Conservation (phyloP, 2,329 filamentous ascomycete genomes). For the Penicillium palitans region DNA sequence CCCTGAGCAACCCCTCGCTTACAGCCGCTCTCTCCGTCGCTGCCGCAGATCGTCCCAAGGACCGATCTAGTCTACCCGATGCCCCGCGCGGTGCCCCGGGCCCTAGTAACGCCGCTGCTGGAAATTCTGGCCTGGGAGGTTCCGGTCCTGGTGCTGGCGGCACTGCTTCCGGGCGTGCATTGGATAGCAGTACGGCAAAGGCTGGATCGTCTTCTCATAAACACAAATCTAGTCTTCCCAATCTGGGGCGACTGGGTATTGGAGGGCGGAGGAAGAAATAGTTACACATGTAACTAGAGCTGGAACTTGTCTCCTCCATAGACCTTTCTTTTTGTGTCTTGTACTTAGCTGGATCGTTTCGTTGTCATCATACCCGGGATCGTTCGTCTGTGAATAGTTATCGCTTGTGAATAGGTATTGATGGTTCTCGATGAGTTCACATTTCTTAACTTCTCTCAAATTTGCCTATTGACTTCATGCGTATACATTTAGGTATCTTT, state of each 20-base stretch:
- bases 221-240: conserved; percentile 63
- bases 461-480: background rate
- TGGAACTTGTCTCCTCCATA: background rate
- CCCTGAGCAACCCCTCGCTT: conserved; percentile 41
- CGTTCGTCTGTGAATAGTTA: background rate
- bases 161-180: conserved; percentile 43
- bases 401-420: background rate
- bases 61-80: conserved; percentile 37
- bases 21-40: conserved; percentile 36
- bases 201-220: conserved; percentile 50
- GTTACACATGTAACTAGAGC: conserved; percentile 5
- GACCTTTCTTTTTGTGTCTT: background rate
- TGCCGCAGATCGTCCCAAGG: conserved; percentile 30
- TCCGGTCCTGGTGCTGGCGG: conserved; percentile 34
- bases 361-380: conserved; percentile 23
- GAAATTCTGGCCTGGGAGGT: conserved; percentile 38
- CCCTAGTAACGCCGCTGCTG: conserved; percentile 31
- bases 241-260: conserved; percentile 71
- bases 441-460: background rate
- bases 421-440: background rate
- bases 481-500: too few relatives aligned
- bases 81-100: conserved; percentile 30
- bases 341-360: conserved; percentile 14
- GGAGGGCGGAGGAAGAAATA: conserved; percentile 59
- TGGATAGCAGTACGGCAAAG: conserved; percentile 20